Base-by-base conservation (phyloP, 75 land plant species). In the Pinus taeda region DNA sequence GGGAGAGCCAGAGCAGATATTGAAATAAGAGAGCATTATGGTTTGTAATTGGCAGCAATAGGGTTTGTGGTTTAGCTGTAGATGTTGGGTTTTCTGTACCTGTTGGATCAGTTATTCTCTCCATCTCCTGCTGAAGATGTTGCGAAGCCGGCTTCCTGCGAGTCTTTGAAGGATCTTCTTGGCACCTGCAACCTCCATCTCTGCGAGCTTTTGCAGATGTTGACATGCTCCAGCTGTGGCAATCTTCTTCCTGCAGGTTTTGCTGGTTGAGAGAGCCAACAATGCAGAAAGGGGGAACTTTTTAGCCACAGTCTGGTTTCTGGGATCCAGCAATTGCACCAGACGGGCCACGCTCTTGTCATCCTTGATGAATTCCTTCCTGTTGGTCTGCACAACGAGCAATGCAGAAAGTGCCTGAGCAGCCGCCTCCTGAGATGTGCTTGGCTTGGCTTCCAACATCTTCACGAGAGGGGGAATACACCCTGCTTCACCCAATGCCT, bases 291-390 rank as follows among this genome's bases (percentile, higher is more conserved):
- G 83, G 6, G 93, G 90, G 59, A 82, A 84, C 78, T 81, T 79
- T 79, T 86, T 86, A 36, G 80, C 78, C 15, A 93, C 83, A 24
- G 83, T 76, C 59, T 83, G 90, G 60, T 79, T 81, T 58, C 76
- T 67, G 11, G 89, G 92, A 80, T 92, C 95, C 71, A 95, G 74
- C 81, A 93, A 80, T 74, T 82, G 82, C 29, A 93, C 87, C 36
- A 95, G 73, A 62, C 93, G 83, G 59, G 81, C 63, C 60, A 95
- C 70, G 69, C 87, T 90, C 79, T 95, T 92, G 82, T 95, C 98
- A 22, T 88, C 89, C 79, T 79, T 79, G 65, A 84, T 74, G 17
- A 88, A 75, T 60, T 92, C 90, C 45, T 85, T 85, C 56, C 92
- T 74, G 57, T 89, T 91, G 36, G 88, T 76, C 39, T 81, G 70